Conservation (phyloP, 1,139 yeast genomes). For the Yamadazyma pseudoaaseri region DNA sequence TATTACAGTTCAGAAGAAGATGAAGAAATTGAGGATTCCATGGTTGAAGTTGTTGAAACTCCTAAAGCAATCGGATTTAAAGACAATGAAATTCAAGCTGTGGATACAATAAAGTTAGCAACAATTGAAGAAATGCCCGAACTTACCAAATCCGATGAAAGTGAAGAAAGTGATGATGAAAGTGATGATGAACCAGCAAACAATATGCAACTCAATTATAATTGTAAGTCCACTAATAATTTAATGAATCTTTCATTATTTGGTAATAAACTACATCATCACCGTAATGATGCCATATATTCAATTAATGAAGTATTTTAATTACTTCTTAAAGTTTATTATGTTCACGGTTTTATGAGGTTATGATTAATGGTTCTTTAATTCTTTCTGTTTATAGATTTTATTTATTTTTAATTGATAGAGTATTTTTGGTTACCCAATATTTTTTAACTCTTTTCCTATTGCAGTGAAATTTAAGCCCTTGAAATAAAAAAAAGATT, state of each 20-base stretch:
- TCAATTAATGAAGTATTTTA: conserved; percentile 23
- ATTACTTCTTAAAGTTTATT: not conserved
- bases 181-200: conserved; percentile 4
- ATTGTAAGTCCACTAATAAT: not conserved
- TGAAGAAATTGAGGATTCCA: conserved; percentile 17
- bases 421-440: too few relatives aligned
- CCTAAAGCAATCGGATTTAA: not conserved
- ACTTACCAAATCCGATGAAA: conserved; percentile 26
- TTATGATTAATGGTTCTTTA: conserved; percentile 4
- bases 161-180: conserved; percentile 15
- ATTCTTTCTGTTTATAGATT: not conserved
- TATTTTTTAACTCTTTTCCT: too few relatives aligned
- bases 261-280: conserved; percentile 15
- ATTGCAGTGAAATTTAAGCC: too few relatives aligned
- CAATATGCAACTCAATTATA: not conserved
- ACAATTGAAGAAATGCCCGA: conserved; percentile 23
- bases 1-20: conserved; percentile 31
- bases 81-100: not conserved
- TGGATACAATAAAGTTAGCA: conserved; percentile 7
- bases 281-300: conserved; percentile 22
- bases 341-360: conserved; percentile 2
- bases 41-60: not conserved
- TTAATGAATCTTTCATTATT: not conserved
- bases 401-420: conserved; percentile 4
- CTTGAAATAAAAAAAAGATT: too few relatives aligned